Evolutionary conservation across 1,284 basidiomycete species (phyloP).

Genomic region (Pyrrhoderma noxium): DNA sequence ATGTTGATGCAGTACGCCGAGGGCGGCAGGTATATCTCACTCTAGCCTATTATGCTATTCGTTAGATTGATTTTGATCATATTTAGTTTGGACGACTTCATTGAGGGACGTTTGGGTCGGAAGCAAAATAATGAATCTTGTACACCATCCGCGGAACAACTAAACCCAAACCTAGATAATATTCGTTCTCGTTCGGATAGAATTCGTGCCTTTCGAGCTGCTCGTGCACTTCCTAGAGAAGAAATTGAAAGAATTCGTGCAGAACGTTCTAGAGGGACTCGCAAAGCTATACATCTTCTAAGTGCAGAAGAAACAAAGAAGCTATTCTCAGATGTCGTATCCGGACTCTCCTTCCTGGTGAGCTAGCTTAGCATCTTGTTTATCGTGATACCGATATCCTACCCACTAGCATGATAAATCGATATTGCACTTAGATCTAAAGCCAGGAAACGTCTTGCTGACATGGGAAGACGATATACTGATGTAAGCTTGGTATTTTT

Average conservation of each 20-base stretch:
- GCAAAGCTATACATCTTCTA: slow-evolving; percentile 71
- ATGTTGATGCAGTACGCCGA: slow-evolving; percentile 93
- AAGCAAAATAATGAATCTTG: slow-evolving; percentile 20
- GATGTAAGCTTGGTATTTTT: slow-evolving; percentile 41
- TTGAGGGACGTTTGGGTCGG: slow-evolving; percentile 65
- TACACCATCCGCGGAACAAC: slow-evolving; percentile 16
- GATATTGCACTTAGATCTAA: slow-evolving; percentile 86
- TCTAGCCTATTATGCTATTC: not conserved
- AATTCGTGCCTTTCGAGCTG: slow-evolving; percentile 67
- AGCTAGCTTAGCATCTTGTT: slow-evolving; percentile 26
- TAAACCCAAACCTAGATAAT: slow-evolving; percentile 24
- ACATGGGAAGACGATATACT: slow-evolving; percentile 88
- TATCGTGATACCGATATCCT: not conserved
- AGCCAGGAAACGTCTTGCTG: slow-evolving; percentile 87
- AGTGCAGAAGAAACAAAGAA: slow-evolving; percentile 75
- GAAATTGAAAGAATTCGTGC: slow-evolving; percentile 52
- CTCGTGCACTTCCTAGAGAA: slow-evolving; percentile 54
- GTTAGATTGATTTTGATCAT: not conserved
- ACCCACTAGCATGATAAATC: slow-evolving; percentile 66
- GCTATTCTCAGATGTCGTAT: slow-evolving; percentile 71
- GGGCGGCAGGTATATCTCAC: slow-evolving; percentile 50
- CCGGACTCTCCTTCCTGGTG: slow-evolving; percentile 77
- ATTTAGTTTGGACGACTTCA: slow-evolving; percentile 72
- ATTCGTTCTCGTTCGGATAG: slow-evolving; percentile 57
- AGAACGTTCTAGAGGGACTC: slow-evolving; percentile 40